Conservation (phyloP, 2,329 filamentous ascomycete species). For the Dendrostoma leiphaemia region DNA sequence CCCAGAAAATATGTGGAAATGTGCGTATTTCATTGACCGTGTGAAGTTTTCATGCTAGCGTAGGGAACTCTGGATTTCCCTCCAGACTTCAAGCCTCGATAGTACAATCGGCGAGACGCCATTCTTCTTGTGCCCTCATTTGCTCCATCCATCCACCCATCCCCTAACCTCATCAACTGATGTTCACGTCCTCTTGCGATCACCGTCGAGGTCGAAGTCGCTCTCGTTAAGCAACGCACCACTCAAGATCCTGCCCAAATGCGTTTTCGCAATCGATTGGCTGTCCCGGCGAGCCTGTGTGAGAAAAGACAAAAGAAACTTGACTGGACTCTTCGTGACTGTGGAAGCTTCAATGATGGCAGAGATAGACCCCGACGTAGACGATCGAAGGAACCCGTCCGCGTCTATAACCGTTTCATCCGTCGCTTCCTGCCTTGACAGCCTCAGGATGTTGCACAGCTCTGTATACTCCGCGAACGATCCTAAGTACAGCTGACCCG, state of each 20-base stretch:
- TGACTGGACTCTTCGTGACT: conserved; percentile 33
- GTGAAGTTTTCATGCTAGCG: too few relatives aligned
- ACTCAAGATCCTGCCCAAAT: conserved; percentile 37
- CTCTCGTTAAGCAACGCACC: conserved; percentile 23
- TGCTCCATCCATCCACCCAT: too few relatives aligned
- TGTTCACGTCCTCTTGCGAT: neutral
- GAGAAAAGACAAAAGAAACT: conserved; percentile 36
- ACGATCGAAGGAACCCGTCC: conserved; percentile 34
- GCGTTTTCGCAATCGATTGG: conserved; percentile 38
- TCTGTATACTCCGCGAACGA: conserved; percentile 52
- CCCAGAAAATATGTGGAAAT: too few relatives aligned
- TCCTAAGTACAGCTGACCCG: conserved; percentile 64
- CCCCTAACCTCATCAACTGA: too few relatives aligned
- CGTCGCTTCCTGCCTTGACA: conserved; percentile 32
- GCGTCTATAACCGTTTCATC: conserved; percentile 22
- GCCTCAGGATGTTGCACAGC: conserved; percentile 50
- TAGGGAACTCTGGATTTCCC: too few relatives aligned
- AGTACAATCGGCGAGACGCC: too few relatives aligned
- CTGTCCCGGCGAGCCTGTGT: conserved; percentile 36
- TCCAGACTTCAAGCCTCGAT: too few relatives aligned
- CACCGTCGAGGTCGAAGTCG: conserved; percentile 17
- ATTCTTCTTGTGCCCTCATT: too few relatives aligned
- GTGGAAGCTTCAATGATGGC: conserved; percentile 19
- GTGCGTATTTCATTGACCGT: too few relatives aligned
- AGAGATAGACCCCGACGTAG: neutral